Evolutionary conservation across 345 rosid genomes (phyloP).

Genomic region (Arabis alpina): DNA sequence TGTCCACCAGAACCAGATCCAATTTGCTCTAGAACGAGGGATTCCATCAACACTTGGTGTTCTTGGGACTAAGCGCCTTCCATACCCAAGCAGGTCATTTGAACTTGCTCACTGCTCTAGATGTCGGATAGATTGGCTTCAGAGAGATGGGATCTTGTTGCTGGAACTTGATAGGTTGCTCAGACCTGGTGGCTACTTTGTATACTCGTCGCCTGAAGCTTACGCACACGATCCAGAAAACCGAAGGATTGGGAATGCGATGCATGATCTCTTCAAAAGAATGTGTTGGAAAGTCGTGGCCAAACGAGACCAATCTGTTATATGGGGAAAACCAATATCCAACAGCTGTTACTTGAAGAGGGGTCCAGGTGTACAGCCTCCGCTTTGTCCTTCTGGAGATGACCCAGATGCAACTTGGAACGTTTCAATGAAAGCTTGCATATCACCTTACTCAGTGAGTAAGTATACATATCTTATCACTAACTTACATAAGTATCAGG

Average conservation of each 20-base stretch:
- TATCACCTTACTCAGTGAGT: conserved; percentile 80
- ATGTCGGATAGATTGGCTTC: conserved; percentile 98
- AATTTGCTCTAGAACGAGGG: conserved; percentile 95
- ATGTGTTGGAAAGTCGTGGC: conserved; percentile 92
- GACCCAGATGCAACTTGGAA: conserved; percentile 92
- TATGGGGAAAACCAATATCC: conserved; percentile 86
- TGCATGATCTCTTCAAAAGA: conserved; percentile 75
- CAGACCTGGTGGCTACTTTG: conserved; percentile 98
- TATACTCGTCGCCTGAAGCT: conserved; percentile 97
- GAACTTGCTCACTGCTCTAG: conserved; percentile 97
- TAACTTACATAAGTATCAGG: neutral
- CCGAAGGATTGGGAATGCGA: conserved; percentile 77
- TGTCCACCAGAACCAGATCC: conserved; percentile 98
- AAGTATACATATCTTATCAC: conserved; percentile 42
- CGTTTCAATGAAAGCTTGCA: conserved; percentile 89
- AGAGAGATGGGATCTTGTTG: conserved; percentile 90
- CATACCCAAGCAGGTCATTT: conserved; percentile 97
- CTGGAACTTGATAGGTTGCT: conserved; percentile 92
- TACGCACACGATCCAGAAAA: conserved; percentile 88
- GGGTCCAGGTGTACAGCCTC: conserved; percentile 64
- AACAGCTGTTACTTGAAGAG: conserved; percentile 90
- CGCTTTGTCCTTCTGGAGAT: conserved; percentile 75
- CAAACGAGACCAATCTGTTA: conserved; percentile 85
- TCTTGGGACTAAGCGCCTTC: conserved; percentile 92
- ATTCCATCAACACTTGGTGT: conserved; percentile 96